These are phyloP conservation scores for Aristolochia contorta DNA, from an alignment of 164 flowering plant genomes.

Conservation along the genomic window DNA sequence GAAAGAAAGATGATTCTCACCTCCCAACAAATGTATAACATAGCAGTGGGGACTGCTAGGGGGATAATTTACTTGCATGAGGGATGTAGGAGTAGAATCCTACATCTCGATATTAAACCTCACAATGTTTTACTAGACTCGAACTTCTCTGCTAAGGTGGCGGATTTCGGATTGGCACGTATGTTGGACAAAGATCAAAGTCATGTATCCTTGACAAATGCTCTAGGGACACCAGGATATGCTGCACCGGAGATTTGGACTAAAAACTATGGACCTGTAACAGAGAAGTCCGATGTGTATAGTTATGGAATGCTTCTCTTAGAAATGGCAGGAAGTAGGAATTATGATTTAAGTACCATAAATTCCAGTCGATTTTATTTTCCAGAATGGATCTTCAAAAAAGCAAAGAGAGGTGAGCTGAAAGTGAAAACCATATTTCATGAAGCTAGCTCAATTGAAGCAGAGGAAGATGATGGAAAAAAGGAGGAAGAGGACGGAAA, in stretches of 20 bases:
- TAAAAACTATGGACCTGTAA: constrained; percentile 3
- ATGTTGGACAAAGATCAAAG: constrained; percentile 4
- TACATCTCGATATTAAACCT: constrained; percentile 23
- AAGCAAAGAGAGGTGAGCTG: too few relatives aligned
- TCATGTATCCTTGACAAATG: constrained; percentile 7
- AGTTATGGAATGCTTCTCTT: constrained; percentile 19
- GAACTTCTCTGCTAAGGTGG: constrained; percentile 12
- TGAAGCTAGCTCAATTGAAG: too few relatives aligned
- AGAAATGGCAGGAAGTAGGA: constrained; percentile 10
- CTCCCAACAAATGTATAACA: not conserved
- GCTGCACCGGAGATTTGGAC: constrained; percentile 16
- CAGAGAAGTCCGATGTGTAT: constrained; percentile 8
- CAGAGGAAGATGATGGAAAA: too few relatives aligned
- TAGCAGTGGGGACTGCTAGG: constrained; percentile 4
- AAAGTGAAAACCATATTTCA: too few relatives aligned
- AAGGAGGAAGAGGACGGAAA: too few relatives aligned
- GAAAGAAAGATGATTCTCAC: too few relatives aligned
- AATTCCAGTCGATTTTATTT: too few relatives aligned
- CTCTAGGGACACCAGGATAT: constrained; percentile 14
- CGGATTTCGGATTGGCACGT: constrained; percentile 16
- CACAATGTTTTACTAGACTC: constrained; percentile 17
- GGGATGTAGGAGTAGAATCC: constrained; percentile 7
- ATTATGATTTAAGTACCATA: too few relatives aligned
- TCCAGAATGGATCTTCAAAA: too few relatives aligned
- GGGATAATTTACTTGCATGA: constrained; percentile 5